Evolutionary conservation across 345 rosid species (phyloP).

Genomic region (Melaleuca quinquenervia): DNA sequence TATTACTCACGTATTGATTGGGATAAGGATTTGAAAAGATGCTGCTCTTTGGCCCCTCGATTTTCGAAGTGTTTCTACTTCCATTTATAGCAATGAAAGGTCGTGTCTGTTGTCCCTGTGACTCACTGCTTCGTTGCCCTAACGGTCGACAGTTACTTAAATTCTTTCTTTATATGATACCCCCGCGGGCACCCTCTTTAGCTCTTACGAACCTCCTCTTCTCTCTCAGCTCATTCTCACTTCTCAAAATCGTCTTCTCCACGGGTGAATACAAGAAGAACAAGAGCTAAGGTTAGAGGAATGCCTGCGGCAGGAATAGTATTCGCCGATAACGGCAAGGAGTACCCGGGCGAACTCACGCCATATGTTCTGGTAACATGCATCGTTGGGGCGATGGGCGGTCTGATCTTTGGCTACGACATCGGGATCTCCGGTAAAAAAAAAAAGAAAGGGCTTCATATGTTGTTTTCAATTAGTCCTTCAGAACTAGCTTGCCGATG

Average conservation of each 20-base stretch:
- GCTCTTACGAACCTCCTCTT: too few relatives aligned
- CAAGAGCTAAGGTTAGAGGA: background rate
- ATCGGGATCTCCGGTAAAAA: conserved; percentile 77
- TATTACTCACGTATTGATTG: background rate
- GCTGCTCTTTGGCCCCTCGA: background rate
- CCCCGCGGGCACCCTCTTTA: too few relatives aligned
- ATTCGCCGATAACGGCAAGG: conserved; percentile 24
- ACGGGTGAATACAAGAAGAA: background rate
- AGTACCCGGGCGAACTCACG: conserved; percentile 82
- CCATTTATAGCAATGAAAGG: background rate
- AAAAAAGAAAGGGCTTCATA: background rate
- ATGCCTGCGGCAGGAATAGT: conserved; percentile 51
- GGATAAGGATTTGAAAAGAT: background rate
- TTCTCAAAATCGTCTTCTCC: background rate
- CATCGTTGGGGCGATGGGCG: conserved; percentile 92
- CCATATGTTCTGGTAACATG: conserved; percentile 65
- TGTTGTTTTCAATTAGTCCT: background rate
- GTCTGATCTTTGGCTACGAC: conserved; percentile 92
- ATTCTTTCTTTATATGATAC: background rate
- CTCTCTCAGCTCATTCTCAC: background rate
- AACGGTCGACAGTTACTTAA: background rate
- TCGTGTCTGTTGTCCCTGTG: background rate
- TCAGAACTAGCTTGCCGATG: background rate
- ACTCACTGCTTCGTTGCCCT: background rate
- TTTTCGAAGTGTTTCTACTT: background rate